Percentiles rank a stretch among this genome's conserved stretches.
Conservation (phyloP, 192 early-diverging fungal genomes). For the Gaertneriomyces semiglobifer region DNA sequence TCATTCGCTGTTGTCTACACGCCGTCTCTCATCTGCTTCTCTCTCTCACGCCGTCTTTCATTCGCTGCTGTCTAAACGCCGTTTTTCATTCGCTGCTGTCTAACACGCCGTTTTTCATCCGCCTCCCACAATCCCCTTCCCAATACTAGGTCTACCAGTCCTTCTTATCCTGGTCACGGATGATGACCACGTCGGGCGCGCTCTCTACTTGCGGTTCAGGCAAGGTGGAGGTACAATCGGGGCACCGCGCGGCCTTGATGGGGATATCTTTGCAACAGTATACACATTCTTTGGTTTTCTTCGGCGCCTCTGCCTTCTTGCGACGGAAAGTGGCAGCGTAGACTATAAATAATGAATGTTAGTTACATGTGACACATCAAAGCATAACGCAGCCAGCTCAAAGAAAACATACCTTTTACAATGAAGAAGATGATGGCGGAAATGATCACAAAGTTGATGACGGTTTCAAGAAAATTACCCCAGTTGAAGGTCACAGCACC, state of each 20-base stretch:
- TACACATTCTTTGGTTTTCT: conserved; percentile 32
- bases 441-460: conserved; percentile 67
- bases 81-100: too few species aligned
- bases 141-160: too few species aligned
- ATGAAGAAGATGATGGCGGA: conserved; percentile 56
- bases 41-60: too few species aligned
- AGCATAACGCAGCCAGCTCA: neutral
- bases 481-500: conserved; percentile 44
- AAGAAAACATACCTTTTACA: conserved; percentile 43
- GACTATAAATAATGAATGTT: neutral
- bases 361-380: neutral
- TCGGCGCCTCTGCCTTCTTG: conserved; percentile 3
- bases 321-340: conserved; percentile 39
- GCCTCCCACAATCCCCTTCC: too few species aligned
- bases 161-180: too few species aligned
- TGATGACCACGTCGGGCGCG: too few species aligned
- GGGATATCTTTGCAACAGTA: conserved; percentile 43
- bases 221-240: conserved; percentile 31
- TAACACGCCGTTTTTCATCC: too few species aligned
- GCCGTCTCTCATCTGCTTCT: too few species aligned
- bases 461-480: conserved; percentile 59
- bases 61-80: too few species aligned
- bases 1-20: too few species aligned
- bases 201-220: neutral
- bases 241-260: conserved; percentile 40